Base-by-base conservation (phyloP, 192 early-diverging fungal genomes). In the Funneliformis geosporum region DNA sequence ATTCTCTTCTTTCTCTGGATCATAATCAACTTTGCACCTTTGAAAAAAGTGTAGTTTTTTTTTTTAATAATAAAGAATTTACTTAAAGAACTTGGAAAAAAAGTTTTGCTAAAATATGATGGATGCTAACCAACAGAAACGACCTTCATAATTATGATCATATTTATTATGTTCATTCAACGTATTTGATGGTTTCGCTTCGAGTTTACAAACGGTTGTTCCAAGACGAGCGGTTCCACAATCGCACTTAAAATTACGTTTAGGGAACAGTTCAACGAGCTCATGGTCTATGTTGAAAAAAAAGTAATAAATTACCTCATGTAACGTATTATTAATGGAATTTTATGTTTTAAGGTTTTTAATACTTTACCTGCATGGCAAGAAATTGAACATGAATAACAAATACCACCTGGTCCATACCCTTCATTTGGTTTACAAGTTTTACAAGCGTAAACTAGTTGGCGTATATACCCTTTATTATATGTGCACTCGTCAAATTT, bases 171-270 rank as follows among this genome's bases (percentile, higher is more conserved):
- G 76, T 3, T 81, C 78, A 80, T 96, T 97, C 44, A 68, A 55
- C 12, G 83, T 62, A 39, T 82, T 85, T 11, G 73, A 75, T 18
- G 71, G 59, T 59, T 88, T 88, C n/a, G 82, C 39, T 47, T 87
- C 84, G 7, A 91, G 75, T 16, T 82, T 74, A 65, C 90, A 91
- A n/a, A 80, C 28, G 0, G 65, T 70, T 18, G 79, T 75, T 80
- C 86, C 82, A 50, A 89, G 86, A 55, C 87, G 83, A 8, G 60
- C 25, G 0, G 93, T 92, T 8, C 95, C 97, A 70, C 97, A 98
- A 85, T 97, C 95, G 83, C 97, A 98, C 16, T 92, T 88, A 82
- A 98, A 98, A 73, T 85, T 79, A 2, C 96, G 85, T 72, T 96
- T 95, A 8, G 91, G 88, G 81, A 96, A 96, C 66, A 97, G 83